Evolutionary conservation across 768 basidiomycete genomes (phyloP), one percentile per base, ranked within the genome.

Genomic region (Fomitopsis serialis): DNA sequence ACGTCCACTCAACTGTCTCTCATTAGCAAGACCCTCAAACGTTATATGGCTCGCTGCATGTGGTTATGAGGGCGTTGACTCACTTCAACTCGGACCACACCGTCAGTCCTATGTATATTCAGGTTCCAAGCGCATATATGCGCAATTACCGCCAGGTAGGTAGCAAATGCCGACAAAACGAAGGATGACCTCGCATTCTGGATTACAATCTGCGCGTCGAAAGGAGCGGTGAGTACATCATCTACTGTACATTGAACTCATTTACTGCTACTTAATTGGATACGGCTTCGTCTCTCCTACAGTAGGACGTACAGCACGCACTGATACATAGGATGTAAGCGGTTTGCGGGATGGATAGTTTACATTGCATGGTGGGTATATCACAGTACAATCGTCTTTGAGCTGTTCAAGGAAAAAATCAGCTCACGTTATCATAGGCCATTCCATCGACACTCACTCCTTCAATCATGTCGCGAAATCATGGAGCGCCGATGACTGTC

Each of bases 401-500:
- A 42, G 45, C 52, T 53, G 52, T 13, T 12, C 7, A 19, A 8
- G 24, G 2, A n/a, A 21, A 8, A 40, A 10, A 42, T 58, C 23
- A 55, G 58, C 22, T 32, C 15, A 37, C 29, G 8, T 10, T 24
- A 2, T 24, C 29, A 15, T 15, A 21, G 19, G 32, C 22, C 23
- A 19, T 13, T 12, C 12, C 32, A 32, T 11, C 9, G 13, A 34
- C 11, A 55, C 58, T 57, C 44, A 59, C 61, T n/a, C 55, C 22
- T 54, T 56, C 52, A 51, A 36, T 65, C 61, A 63, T 57, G 68
- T 69, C 67, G 73, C 68, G 21, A 63, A 48, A 52, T 69, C 70
- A 45, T 72, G 71, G 56, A 66, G 61, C 45, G 78, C 78, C 63
- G 74, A n/a, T n/a, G n/a, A 57, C 35, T 61, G 71, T 58, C 73